Base-by-base conservation (phyloP, 1,139 yeast genomes). In the Scheffersomyces illinoinensis region DNA sequence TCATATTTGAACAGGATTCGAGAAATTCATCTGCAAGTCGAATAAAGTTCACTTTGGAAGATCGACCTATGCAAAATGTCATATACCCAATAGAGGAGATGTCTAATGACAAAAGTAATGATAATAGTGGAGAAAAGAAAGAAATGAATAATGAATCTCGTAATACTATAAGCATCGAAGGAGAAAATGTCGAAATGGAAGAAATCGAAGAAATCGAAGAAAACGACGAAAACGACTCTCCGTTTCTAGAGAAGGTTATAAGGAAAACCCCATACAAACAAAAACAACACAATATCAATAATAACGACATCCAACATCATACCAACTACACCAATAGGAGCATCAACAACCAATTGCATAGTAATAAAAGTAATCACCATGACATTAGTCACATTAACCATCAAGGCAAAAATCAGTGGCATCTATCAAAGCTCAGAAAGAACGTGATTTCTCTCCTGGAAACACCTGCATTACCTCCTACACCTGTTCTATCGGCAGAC, bases 141-240 rank as follows among this genome's bases (percentile, higher is more conserved):
- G 46, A 48, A 17, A 33, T 6, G 23, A 43, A n/a, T 52, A 23
- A 20, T 24, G 17, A 47, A 43, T 43, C 4, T 55, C 18, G n/a
- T 18, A 39, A 12, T 20, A 54, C 14, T 8, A 10, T 33, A 33
- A 33, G 17, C 17, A 12, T 33, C 10, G 43, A 33, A 10, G 53
- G 57, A 7, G 66, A 59, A 50, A 56, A 47, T 5, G 19, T 26
- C 54, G 21, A 21, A n/a, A n/a, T n/a, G n/a, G n/a, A n/a, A n/a
- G n/a, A n/a, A n/a, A n/a, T n/a, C n/a, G n/a, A n/a, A n/a, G n/a
- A n/a, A n/a, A n/a, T n/a, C n/a, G 53, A 58, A 6, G 66, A 59
- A 50, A 56, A 47, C 6, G 19, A 39, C 54, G 68, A 64, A 52
- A 66, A 63, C 53, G 63, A 66, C 21, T 64, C 70, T 1, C 69